Base-by-base conservation (phyloP, 345 rosid genomes). In the rapeseed (Brassica napus) region DNA sequence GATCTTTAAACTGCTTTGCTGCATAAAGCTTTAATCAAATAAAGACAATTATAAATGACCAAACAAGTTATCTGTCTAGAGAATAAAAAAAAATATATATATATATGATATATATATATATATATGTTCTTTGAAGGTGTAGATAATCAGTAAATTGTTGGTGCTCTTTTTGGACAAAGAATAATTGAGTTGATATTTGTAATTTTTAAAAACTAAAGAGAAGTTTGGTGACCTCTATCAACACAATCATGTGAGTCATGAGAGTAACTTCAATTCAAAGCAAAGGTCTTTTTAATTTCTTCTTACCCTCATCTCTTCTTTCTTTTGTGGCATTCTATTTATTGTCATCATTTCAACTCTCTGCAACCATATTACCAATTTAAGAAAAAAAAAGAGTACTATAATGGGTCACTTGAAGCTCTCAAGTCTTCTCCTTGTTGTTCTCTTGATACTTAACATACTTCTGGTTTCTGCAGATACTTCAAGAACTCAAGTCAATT, bases 231-330 rank as follows among this genome's bases (percentile, higher is more conserved):
- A 79, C 49, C 74, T 60, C 18, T 11, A 68, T 15, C 69, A 79
- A 74, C 52, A 74, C 71, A n/a, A 49, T 79, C 79, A 79, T 79
- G 82, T 63, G 82, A 69, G 49, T 37, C 79, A 74, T 74, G 82
- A 79, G 82, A 52, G 79, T 74, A 16, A 74, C 82, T 74, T 79
- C 82, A 69, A 79, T 79, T 9, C 75, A 74, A 79, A 74, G 82
- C 79, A 69, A 74, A 74, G 75, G 21, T 37, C 70, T 68, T 69
- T 61, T 62, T 8, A 9, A 9, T 74, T 52, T 52, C 44, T 44
- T 79, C 74, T 79, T 68, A 67, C 52, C 76, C 66, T 26, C 3
- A 4, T 61, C 15, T n/a, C 59, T 49, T 18, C 55, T 65, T 65
- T 34, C 49, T 44, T 12, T 44, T 60, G 37, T 10, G 12, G 69